Base-by-base conservation (phyloP, 108 stramenopile species). In the Parietichytrium sp. region DNA sequence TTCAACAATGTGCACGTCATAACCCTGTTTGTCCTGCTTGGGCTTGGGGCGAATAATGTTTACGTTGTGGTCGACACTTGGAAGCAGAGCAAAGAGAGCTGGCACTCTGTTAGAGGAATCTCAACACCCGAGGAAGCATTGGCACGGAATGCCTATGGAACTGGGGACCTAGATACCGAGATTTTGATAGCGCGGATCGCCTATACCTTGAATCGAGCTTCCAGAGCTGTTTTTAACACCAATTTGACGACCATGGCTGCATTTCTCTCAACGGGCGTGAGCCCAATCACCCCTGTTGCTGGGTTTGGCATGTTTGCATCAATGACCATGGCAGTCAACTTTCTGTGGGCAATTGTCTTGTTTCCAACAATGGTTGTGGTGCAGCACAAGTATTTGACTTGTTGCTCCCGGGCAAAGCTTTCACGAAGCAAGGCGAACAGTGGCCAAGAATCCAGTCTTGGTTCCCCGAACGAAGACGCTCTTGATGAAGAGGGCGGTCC, bases 281-380 rank as follows among this genome's bases (percentile, higher is more conserved):
- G 53, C 3, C 4, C 7, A 7, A 55, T 84, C 30, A 84, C 53
- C 20, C 79, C 83, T 49, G 55, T 55, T 49, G 12, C 61, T 29
- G 78, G 81, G 18, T 85, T 85, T 18, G 84, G 84, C 20, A 36
- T 49, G 54, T 85, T 80, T 54, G 81, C 81, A 33, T 81, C 84
- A 3, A 18, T 47, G 3, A 18, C 30, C 81, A 51, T 85, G 15
- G 3, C 82, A 15, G 18, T 82, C 47, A 82, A 81, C 61, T 82
- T 50, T 26, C 4, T 51, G 36, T 42, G 81, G 47, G 81, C 29
- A 18, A 78, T 85, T 15, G 47, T 51, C 15, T 25, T 85, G 15
- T 42, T 31, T 23, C 84, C 84, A 20, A 6, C 81, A 1, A n/a
- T 48, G 10, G 12, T 85, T 29, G 15, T 78, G 16, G 27, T 85